Conservation (phyloP, 2,329 filamentous ascomycete genomes). For the Xylogone sp. region DNA sequence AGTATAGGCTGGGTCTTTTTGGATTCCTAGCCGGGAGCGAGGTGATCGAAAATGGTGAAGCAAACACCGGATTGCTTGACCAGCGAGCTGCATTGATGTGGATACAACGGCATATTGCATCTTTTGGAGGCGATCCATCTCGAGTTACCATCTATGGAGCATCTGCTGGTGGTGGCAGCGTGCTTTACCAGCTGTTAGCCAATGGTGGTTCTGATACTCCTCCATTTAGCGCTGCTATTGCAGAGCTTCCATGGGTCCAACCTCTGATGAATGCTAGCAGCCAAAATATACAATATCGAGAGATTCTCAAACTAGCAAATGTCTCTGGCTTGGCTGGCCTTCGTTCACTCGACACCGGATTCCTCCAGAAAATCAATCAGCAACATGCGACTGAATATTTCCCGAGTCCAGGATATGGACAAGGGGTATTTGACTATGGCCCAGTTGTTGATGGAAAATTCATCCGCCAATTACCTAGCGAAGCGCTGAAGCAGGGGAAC, state of each 20-base stretch:
- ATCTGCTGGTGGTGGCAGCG: slow-evolving; percentile 41
- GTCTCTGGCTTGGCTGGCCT: background rate
- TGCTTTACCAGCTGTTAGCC: slow-evolving; percentile 29
- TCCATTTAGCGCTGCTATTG: slow-evolving; percentile 38
- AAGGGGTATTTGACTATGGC: slow-evolving; percentile 26
- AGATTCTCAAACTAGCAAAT: slow-evolving; percentile 2
- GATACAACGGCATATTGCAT: slow-evolving; percentile 53
- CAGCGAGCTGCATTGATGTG: slow-evolving; percentile 54
- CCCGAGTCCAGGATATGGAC: background rate
- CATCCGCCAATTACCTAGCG: slow-evolving; percentile 40
- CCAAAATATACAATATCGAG: slow-evolving; percentile 26
- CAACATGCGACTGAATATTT: background rate
- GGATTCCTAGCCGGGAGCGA: slow-evolving; percentile 61
- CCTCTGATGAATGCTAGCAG: slow-evolving; percentile 25
- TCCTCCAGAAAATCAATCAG: background rate
- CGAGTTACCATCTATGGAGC: slow-evolving; percentile 60
- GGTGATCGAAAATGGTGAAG: slow-evolving; percentile 44
- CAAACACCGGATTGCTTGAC: slow-evolving; percentile 60
- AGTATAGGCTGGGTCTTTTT: slow-evolving; percentile 60
- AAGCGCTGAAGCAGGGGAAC: background rate
- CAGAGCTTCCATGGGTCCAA: slow-evolving; percentile 33
- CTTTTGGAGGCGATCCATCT: slow-evolving; percentile 53
- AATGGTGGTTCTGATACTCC: slow-evolving; percentile 32
- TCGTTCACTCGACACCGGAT: background rate
- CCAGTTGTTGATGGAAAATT: slow-evolving; percentile 47